Evolutionary conservation across 2,329 filamentous ascomycete species (phyloP).

Genomic region (Fusarium pseudoanthophilum): DNA sequence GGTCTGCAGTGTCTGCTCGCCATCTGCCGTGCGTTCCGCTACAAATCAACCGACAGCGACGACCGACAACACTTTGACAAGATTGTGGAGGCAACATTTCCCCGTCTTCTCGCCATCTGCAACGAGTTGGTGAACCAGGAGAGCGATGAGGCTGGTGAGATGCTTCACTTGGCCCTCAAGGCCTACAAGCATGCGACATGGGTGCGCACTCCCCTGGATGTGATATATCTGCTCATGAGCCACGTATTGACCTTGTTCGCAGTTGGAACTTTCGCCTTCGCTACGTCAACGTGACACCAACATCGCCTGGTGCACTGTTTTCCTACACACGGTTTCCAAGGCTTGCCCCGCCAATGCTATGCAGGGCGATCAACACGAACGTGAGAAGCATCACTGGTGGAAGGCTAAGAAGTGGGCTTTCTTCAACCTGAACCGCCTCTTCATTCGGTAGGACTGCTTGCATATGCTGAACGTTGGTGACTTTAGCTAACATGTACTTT

Average conservation of each 20-base stretch:
- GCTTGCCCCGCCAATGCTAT: slow-evolving; percentile 82
- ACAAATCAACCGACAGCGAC: slow-evolving; percentile 83
- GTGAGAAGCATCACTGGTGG: slow-evolving; percentile 98
- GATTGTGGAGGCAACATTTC: slow-evolving; percentile 92
- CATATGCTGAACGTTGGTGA: not conserved
- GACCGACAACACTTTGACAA: slow-evolving; percentile 88
- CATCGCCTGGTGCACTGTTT: slow-evolving; percentile 95
- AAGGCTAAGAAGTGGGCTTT: slow-evolving; percentile 99
- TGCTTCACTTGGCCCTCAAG: slow-evolving; percentile 95
- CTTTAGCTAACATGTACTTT: slow-evolving; percentile 10
- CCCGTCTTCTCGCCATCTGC: slow-evolving; percentile 85
- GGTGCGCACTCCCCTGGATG: slow-evolving; percentile 58
- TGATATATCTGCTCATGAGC: not conserved
- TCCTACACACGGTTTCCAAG: slow-evolving; percentile 90
- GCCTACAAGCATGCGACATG: slow-evolving; percentile 98
- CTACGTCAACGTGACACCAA: slow-evolving; percentile 84
- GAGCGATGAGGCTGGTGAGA: slow-evolving; percentile 94
- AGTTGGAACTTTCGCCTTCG: slow-evolving; percentile 86
- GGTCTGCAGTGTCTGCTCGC: slow-evolving; percentile 93
- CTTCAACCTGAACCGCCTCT: slow-evolving; percentile 95
- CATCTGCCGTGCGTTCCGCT: slow-evolving; percentile 94
- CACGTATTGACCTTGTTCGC: slow-evolving; percentile 46
- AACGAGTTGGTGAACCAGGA: slow-evolving; percentile 90
- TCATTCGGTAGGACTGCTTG: slow-evolving; percentile 74
- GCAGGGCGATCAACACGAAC: slow-evolving; percentile 84